Evolutionary conservation across 192 early-diverging fungal species (phyloP).

Genomic region (Coemansia sp.): DNA sequence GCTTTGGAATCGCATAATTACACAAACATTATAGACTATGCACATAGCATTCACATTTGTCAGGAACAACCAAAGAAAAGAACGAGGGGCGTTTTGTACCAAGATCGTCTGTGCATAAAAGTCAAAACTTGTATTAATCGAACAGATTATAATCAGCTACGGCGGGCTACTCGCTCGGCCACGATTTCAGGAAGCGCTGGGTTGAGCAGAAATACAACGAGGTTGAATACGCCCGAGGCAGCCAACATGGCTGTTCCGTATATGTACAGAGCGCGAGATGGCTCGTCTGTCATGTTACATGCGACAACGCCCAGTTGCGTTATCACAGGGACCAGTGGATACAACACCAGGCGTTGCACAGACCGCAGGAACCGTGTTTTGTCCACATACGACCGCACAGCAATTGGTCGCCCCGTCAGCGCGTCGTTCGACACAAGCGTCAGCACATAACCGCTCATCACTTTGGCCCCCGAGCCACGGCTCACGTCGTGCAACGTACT

Average conservation of each 20-base stretch:
- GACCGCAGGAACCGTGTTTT: constrained; percentile 42
- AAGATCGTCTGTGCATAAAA: too few species aligned
- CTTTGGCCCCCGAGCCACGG: background rate
- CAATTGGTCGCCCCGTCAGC: constrained; percentile 14
- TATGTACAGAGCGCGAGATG: constrained; percentile 24
- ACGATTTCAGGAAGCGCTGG: constrained; percentile 48
- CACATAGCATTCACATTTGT: too few species aligned
- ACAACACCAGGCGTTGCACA: constrained; percentile 39
- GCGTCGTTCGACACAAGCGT: constrained; percentile 22
- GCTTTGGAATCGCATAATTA: too few species aligned
- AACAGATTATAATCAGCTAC: too few species aligned
- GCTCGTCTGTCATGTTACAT: constrained; percentile 30
- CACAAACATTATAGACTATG: too few species aligned
- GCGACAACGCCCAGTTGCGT: constrained; percentile 46
- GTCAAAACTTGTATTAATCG: too few species aligned
- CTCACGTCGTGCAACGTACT: too few species aligned
- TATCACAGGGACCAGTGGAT: constrained; percentile 46
- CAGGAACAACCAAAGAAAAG: too few species aligned
- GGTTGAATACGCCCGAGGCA: constrained; percentile 34
- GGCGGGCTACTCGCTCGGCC: too few species aligned
- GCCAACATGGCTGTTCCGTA: constrained; percentile 40
- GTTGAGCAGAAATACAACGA: constrained; percentile 49
- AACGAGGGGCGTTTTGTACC: too few species aligned
- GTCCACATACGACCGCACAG: constrained; percentile 39
- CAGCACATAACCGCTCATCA: constrained; percentile 30